Conservation (phyloP, 169 alveolate genomes). For the Eimeria brunetti region DNA sequence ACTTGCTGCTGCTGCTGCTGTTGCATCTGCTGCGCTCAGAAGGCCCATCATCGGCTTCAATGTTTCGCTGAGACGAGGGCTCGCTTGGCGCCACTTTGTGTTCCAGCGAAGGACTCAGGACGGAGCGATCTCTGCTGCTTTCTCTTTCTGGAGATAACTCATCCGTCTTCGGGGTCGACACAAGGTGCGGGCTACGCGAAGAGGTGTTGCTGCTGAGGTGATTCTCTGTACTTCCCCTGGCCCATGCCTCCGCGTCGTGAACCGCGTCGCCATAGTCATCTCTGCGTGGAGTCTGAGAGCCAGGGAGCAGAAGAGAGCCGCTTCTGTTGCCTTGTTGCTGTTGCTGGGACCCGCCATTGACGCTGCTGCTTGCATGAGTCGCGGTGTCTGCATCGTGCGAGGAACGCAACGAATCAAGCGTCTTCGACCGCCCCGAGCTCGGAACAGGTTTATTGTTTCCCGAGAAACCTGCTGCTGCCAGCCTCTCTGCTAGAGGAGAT, state of each 20-base stretch:
- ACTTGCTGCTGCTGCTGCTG: constrained; percentile 56
- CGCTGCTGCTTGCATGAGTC: background rate
- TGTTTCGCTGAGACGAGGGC: background rate
- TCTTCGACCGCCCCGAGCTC: constrained; percentile 4
- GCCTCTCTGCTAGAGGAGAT: constrained; percentile 9
- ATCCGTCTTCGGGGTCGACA: background rate
- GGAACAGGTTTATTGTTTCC: background rate
- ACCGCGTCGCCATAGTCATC: background rate
- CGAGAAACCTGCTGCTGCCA: background rate
- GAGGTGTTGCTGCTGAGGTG: constrained; percentile 18
- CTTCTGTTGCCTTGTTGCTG: background rate
- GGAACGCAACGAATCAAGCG: background rate
- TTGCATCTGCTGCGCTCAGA: constrained; percentile 49
- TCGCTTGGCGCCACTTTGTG: constrained; percentile 22
- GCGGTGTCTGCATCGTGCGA: background rate
- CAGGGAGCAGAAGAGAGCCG: constrained; percentile 19
- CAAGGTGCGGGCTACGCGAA: background rate
- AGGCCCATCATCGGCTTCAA: constrained; percentile 17
- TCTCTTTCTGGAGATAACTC: background rate
- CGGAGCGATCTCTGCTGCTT: constrained; percentile 16
- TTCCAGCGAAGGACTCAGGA: constrained; percentile 29
- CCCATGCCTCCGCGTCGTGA: background rate
- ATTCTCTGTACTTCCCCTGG: background rate
- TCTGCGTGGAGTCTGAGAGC: background rate
- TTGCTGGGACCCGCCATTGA: constrained; percentile 3